These are phyloP conservation scores for Trichoderma lentiforme DNA, from an alignment of 2,329 filamentous ascomycete genomes.

Conservation along the genomic window DNA sequence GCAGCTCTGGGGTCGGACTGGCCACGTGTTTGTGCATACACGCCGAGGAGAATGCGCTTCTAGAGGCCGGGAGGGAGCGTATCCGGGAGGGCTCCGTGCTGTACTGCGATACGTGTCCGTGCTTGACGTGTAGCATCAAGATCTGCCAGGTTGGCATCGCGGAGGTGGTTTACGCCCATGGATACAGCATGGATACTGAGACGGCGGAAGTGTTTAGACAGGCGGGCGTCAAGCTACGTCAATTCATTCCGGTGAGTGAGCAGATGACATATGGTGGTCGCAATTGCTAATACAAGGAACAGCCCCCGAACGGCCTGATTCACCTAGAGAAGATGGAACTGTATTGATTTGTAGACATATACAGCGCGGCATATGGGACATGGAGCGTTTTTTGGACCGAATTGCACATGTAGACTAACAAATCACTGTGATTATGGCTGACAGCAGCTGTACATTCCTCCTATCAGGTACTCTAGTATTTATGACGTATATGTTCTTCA, in stretches of 20 bases:
- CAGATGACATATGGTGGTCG: neutral
- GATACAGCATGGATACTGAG: slow-evolving; percentile 90
- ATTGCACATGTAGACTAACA: neutral
- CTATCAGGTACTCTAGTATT: neutral
- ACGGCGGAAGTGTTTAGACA: slow-evolving; percentile 78
- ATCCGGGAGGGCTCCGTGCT: slow-evolving; percentile 78
- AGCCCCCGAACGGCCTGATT: slow-evolving; percentile 64
- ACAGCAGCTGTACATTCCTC: neutral
- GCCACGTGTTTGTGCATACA: slow-evolving; percentile 94
- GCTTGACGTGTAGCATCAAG: slow-evolving; percentile 96
- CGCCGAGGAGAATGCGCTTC: slow-evolving; percentile 92
- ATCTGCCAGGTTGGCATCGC: slow-evolving; percentile 94
- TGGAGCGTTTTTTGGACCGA: neutral
- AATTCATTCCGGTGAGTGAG: slow-evolving; percentile 75
- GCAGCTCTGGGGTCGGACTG: slow-evolving; percentile 66
- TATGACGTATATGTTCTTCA: neutral
- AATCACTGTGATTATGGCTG: neutral
- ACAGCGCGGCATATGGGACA: neutral
- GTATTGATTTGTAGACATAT: slow-evolving; percentile 25
- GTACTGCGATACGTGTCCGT: slow-evolving; percentile 96
- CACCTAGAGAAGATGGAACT: slow-evolving; percentile 55
- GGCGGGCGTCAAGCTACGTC: slow-evolving; percentile 79
- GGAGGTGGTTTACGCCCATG: slow-evolving; percentile 91
- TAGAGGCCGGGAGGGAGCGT: slow-evolving; percentile 89
- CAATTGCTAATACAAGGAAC: slow-evolving; percentile 23